Conservation (phyloP, 805 yeast genomes). For the Metschnikowia chrysomelidarum region DNA sequence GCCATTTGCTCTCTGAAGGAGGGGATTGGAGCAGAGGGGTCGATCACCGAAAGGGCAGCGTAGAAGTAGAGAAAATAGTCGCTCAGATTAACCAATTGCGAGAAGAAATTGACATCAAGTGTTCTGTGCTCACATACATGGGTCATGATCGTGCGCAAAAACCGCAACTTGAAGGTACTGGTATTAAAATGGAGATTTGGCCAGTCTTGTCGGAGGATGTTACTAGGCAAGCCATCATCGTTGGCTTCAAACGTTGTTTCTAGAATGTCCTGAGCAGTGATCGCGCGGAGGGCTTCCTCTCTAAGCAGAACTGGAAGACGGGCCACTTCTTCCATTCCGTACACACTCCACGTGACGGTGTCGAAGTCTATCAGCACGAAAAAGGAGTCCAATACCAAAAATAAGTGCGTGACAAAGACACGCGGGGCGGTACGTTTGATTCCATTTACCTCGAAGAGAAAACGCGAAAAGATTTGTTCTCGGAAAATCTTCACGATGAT, state of each 20-base stretch:
- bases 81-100: constrained; percentile 8
- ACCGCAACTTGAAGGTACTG: constrained; percentile 16
- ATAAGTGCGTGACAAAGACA: constrained; percentile 8
- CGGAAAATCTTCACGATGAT: constrained; percentile 13
- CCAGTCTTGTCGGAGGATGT: constrained; percentile 9
- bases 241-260: constrained; percentile 10
- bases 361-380: constrained; percentile 12
- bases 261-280: constrained; percentile 5
- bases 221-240: neutral
- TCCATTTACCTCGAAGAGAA: constrained; percentile 6
- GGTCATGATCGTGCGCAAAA: constrained; percentile 13
- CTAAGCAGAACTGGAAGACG: constrained; percentile 6
- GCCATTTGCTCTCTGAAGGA: constrained; percentile 1
- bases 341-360: constrained; percentile 4
- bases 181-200: constrained; percentile 2
- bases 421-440: neutral
- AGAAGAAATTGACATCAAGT: constrained; percentile 3
- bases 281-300: constrained; percentile 2
- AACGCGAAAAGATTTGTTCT: constrained; percentile 11
- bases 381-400: constrained; percentile 7
- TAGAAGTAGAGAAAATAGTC: constrained; percentile 15
- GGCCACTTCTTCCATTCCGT: constrained; percentile 4
- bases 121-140: constrained; percentile 4
- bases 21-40: neutral
- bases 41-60: constrained; percentile 5